Base-by-base conservation (phyloP, 2,329 filamentous ascomycete species). In the Graphiopsis chlorocephala region DNA sequence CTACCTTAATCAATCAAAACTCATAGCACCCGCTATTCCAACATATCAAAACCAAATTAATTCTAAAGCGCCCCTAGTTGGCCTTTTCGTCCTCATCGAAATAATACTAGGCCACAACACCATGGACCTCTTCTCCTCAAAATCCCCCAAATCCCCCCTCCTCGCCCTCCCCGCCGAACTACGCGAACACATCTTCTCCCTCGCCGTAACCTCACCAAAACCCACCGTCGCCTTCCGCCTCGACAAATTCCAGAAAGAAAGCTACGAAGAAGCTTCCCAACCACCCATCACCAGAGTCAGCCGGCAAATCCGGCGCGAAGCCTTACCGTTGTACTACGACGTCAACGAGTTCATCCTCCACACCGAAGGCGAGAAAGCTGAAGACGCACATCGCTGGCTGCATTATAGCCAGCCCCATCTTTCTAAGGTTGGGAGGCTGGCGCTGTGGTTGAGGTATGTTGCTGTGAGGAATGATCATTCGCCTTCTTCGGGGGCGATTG, bases 311-410 rank as follows among this genome's bases (percentile, higher is more conserved):
- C 70, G 74, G 8, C 47, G 35, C 2, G 74, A 76, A 64, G 67
- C 58, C 7, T 58, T 75, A 10, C 72, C 73, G 2, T 42, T 74
- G 0, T 75, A 67, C 66, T 76, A 73, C 65, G 68, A 68, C 45
- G 64, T 61, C 66, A 74, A 75, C 58, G 61, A 65, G 33, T 74
- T 75, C 65, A 64, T 74, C 23, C 56, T 76, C 2, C 72, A 74
- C 64, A 73, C 72, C 11, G 72, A 75, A 63, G 69, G 63, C n/a
- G 38, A 65, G 35, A 73, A 73, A 67, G 67, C 67, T 26, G 65
- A 68, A 12, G 71, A 75, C 29, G 69, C 69, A 2, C 58, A 59
- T n/a, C 50, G 53, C 8, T 76, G 74, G 74, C 65, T 74, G 12
- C 38, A 55, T 4, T 64, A 67, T 47, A 72, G 70, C 53, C 64